Evolutionary conservation across 1,284 basidiomycete genomes (phyloP).

Genomic region (Acaromyces ingoldii): DNA sequence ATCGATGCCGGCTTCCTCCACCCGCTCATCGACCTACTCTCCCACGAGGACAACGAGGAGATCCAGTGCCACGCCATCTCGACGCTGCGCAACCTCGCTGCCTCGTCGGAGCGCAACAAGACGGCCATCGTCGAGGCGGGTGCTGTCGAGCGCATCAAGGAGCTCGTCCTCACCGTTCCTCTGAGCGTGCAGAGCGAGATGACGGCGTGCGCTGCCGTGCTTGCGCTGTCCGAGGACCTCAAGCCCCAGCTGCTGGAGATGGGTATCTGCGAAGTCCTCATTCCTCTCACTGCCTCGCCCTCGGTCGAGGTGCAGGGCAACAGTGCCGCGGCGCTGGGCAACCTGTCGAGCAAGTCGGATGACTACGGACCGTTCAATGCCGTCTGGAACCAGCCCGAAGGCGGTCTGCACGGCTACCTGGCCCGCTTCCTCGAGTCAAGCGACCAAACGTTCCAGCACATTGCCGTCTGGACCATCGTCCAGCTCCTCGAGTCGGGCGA

Average conservation of each 20-base stretch:
- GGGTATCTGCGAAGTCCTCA: slow-evolving; percentile 96
- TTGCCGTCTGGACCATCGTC: slow-evolving; percentile 90
- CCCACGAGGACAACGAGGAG: slow-evolving; percentile 98
- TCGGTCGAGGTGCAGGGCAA: slow-evolving; percentile 99
- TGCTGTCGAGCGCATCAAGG: slow-evolving; percentile 96
- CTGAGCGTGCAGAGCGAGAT: slow-evolving; percentile 98
- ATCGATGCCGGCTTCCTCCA: slow-evolving; percentile 97
- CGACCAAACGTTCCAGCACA: slow-evolving; percentile 99
- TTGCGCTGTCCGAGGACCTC: slow-evolving; percentile 48
- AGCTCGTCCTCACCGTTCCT: slow-evolving; percentile 88
- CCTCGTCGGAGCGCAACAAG: slow-evolving; percentile 97
- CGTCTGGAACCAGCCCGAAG: slow-evolving; percentile 96
- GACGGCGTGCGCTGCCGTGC: slow-evolving; percentile 88
- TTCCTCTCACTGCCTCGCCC: slow-evolving; percentile 89
- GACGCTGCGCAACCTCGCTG: slow-evolving; percentile 91
- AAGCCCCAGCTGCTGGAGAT: slow-evolving; percentile 71
- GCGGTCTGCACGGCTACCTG: slow-evolving; percentile 91
- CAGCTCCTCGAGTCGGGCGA: slow-evolving; percentile 91
- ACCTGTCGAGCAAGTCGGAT: slow-evolving; percentile 85
- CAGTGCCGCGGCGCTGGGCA: slow-evolving; percentile 93
- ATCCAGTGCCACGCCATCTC: slow-evolving; percentile 99
- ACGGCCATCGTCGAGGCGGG: slow-evolving; percentile 96
- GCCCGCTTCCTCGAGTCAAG: slow-evolving; percentile 87
- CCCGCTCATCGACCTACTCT: slow-evolving; percentile 89
- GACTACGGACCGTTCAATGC: slow-evolving; percentile 97